These are phyloP conservation scores for Mallotus repandus DNA, from an alignment of 441 rosid genomes.

Conservation along the genomic window DNA sequence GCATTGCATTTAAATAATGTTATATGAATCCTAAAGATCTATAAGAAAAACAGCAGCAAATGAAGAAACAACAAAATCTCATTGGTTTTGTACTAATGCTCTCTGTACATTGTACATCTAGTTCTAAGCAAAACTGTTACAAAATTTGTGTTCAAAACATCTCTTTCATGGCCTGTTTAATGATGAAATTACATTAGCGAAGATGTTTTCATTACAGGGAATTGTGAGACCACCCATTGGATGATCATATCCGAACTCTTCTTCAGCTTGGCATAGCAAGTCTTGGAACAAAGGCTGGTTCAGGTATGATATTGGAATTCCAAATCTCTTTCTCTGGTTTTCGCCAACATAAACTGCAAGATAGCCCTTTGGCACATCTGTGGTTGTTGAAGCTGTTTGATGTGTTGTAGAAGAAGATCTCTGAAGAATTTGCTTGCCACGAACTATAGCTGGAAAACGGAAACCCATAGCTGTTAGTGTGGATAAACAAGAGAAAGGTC, in stretches of 20 bases:
- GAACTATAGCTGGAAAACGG: neutral
- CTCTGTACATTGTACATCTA: neutral
- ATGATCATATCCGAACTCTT: conserved; percentile 76
- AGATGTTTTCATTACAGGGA: conserved; percentile 70
- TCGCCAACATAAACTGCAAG: conserved; percentile 76
- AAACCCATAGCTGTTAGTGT: neutral
- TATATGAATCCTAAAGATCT: conserved; percentile 29
- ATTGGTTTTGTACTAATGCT: conserved; percentile 6
- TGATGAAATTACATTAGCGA: conserved; percentile 29
- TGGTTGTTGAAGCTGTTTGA: neutral
- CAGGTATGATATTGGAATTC: conserved; percentile 69
- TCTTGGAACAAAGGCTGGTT: conserved; percentile 58
- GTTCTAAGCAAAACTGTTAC: neutral
- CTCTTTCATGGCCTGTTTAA: neutral
- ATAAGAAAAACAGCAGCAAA: conserved; percentile 47
- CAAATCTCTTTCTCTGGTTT: conserved; percentile 49
- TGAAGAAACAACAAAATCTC: conserved; percentile 45
- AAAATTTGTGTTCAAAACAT: no score
- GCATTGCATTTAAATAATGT: no score
- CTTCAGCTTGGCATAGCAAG: conserved; percentile 64
- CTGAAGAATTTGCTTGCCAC: conserved; percentile 30
- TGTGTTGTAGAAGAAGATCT: conserved; percentile 30
- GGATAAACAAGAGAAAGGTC: neutral
- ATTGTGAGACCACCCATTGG: conserved; percentile 71
- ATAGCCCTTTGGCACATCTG: conserved; percentile 73